These are phyloP conservation scores for Termitomyces sp. DNA, from an alignment of 768 basidiomycete species.

Conservation along the genomic window DNA sequence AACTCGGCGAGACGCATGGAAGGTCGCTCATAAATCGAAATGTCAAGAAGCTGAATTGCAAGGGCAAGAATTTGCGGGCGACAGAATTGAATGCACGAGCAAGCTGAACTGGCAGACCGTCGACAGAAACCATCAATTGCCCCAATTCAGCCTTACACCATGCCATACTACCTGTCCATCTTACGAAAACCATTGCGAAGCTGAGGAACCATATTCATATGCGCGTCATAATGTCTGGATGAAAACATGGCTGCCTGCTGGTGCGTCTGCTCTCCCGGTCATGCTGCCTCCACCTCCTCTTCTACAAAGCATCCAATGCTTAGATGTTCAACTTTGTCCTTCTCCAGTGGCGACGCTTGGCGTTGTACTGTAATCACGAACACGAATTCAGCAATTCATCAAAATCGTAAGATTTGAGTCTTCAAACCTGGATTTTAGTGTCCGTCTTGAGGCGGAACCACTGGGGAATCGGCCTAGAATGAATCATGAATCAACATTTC, in stretches of 20 bases:
- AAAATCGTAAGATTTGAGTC: not conserved
- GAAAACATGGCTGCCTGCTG: conserved; percentile 17
- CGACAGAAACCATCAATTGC: no score
- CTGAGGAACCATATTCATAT: conserved; percentile 16
- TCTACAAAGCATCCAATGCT: conserved; percentile 15
- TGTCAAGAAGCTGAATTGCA: not conserved
- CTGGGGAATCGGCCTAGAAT: conserved; percentile 86
- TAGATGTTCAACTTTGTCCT: conserved; percentile 99
- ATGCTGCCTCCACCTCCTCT: not conserved
- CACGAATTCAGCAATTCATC: conserved; percentile 1
- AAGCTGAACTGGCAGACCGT: not conserved
- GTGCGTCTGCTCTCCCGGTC: not conserved
- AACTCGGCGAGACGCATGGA: not conserved
- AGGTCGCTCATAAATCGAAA: not conserved
- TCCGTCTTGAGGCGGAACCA: conserved; percentile 99
- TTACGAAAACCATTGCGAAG: not conserved
- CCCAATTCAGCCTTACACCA: not conserved
- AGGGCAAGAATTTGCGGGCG: no score
- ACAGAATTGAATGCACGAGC: not conserved
- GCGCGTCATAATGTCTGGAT: conserved; percentile 15
- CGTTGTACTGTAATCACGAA: conserved; percentile 63
- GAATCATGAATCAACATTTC: not conserved
- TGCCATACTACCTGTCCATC: not conserved
- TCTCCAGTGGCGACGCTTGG: conserved; percentile 98
- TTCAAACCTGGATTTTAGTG: conserved; percentile 84